Evolutionary conservation across 768 basidiomycete species (phyloP).

Genomic region (Boletus rubescentipes): DNA sequence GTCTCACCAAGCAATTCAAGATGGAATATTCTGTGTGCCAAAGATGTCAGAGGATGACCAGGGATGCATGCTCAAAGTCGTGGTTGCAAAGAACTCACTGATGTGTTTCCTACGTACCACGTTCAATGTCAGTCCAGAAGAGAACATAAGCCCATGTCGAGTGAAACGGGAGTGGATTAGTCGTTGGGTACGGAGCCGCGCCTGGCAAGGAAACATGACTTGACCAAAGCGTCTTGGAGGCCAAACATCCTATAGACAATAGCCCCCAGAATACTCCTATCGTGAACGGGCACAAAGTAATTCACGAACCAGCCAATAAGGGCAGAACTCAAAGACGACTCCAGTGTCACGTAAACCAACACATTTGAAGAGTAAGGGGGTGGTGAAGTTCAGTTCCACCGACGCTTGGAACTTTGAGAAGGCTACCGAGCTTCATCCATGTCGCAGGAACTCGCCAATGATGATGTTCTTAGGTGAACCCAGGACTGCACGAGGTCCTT

Average conservation of each 20-base stretch:
- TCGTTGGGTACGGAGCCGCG: slow-evolving; percentile 56
- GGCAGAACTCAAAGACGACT: slow-evolving; percentile 49
- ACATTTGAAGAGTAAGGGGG: slow-evolving; percentile 93
- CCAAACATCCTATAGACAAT: slow-evolving; percentile 91
- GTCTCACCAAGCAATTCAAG: slow-evolving; percentile 83
- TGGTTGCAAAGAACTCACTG: slow-evolving; percentile 29
- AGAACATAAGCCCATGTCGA: slow-evolving; percentile 48
- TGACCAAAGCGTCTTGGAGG: slow-evolving; percentile 75
- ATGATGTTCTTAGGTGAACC: slow-evolving; percentile 19
- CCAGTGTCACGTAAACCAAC: slow-evolving; percentile 77
- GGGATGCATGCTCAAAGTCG: not conserved
- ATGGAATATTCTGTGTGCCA: slow-evolving; percentile 56
- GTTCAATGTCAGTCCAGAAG: slow-evolving; percentile 7
- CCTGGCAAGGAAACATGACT: slow-evolving; percentile 76
- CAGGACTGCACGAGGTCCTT: slow-evolving; percentile 36
- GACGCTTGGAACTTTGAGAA: slow-evolving; percentile 8
- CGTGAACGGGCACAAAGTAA: slow-evolving; percentile 36
- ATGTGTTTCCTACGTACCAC: slow-evolving; percentile 45
- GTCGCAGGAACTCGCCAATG: slow-evolving; percentile 13
- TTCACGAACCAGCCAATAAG: slow-evolving; percentile 75
- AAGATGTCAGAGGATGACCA: not conserved
- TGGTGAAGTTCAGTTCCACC: slow-evolving; percentile 44
- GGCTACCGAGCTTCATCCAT: not conserved
- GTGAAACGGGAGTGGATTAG: slow-evolving; percentile 64
- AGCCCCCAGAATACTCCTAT: slow-evolving; percentile 41